Evolutionary conservation across 2,329 filamentous ascomycete species (phyloP).

Genomic region (Fusarium sp.): DNA sequence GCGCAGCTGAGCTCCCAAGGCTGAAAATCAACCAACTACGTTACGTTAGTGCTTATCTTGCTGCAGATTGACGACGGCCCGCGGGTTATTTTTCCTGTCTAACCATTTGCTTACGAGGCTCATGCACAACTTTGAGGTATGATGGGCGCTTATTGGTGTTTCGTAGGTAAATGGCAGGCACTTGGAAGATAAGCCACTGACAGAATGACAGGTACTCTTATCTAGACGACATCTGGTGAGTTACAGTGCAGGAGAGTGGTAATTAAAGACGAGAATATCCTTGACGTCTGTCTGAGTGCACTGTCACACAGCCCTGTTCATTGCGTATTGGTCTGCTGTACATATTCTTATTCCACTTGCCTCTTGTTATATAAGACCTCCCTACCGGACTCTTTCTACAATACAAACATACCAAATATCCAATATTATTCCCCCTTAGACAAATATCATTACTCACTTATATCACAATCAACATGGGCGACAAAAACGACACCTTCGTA

Average conservation of each 20-base stretch:
- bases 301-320: neutral
- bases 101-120: neutral
- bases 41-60: constrained; percentile 5
- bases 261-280: neutral
- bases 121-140: neutral
- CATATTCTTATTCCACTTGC: neutral
- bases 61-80: neutral
- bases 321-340: neutral
- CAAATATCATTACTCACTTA: too few relatives aligned
- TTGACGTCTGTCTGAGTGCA: neutral
- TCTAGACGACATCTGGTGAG: neutral
- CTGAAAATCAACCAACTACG: neutral
- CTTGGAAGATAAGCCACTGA: neutral
- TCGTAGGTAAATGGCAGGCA: neutral
- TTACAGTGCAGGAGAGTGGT: neutral
- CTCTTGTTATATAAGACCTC: constrained; percentile 6
- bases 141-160: neutral
- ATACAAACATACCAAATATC: neutral
- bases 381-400: neutral
- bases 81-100: neutral
- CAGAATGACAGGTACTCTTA: neutral
- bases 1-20: constrained; percentile 11
- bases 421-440: neutral
- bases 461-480: constrained; percentile 3
- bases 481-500: constrained; percentile 10